Base-by-base conservation (phyloP, 768 basidiomycete species). In the Plicaturopsis crispa region DNA sequence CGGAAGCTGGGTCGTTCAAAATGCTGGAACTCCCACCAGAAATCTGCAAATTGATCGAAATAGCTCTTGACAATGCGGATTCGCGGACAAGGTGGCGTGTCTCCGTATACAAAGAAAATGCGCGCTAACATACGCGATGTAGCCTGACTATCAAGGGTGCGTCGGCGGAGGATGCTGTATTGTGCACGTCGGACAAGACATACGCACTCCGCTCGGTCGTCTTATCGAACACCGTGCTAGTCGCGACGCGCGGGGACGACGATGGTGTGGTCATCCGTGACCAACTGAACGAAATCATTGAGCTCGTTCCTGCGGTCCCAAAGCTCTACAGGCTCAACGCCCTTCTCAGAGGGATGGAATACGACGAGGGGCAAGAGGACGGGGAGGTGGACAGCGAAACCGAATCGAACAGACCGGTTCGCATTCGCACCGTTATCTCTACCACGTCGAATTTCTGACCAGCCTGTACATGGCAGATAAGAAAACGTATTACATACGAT, bases 171-270 rank as follows among this genome's bases (percentile, higher is more conserved):
- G 84, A 93, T 49, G 94, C 93, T 0, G 91, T 96, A 0, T 62
- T 94, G 6, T 97, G 94, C 56, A 94, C 92, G 0, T 48, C 67
- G 0, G 70, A 80, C 41, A 78, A 74, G 54, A 98, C 94, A 0
- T 99, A 84, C 54, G 53, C 73, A 2, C 62, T 98, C 19, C 80
- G 93, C 39, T 84, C 91, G 0, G 81, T 98, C n/a, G 70, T 72
- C 6, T 65, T 96, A 33, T 96, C 92, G 13, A 98, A 98, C 57
- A 82, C 90, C 0, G 62, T 93, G 23, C 66, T 92, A 10, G 73
- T 97, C 31, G 67, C 85, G 43, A 78, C 79, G 3, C 64, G 78
- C 13, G 47, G 56, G 20, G 41, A 56, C 2, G 54, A 61, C 14
- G 65, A 72, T 32, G 59, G 62, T 2, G 65, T 87, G 7, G 72